phyloP scores from a whole-genome alignment of 2,329 filamentous ascomycete species.

The Arthrobotrys musiformis region DNA sequence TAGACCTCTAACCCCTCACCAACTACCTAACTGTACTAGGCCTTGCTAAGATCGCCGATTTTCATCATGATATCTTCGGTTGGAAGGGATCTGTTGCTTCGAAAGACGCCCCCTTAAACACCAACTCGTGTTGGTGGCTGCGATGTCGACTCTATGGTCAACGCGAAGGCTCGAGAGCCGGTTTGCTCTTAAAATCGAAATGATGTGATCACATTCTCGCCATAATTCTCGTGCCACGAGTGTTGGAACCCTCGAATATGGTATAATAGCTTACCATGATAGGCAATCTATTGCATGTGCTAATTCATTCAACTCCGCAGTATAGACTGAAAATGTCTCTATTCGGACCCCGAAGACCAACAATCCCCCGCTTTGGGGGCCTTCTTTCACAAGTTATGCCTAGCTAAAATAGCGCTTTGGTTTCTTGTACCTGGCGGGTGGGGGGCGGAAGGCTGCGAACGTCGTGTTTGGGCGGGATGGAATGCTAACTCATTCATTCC shows the following conservation, averaged over 20 bases:
- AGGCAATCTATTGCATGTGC: constrained; percentile 9
- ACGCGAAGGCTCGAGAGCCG: neutral
- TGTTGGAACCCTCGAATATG: neutral
- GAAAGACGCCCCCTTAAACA: neutral
- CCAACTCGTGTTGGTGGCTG: neutral
- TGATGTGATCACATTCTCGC: constrained; percentile 14
- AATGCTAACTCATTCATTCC: constrained; percentile 54
- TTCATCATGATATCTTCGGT: neutral
- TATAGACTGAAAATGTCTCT: constrained; percentile 20
- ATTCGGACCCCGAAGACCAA: constrained; percentile 4
- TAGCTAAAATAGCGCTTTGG: constrained; percentile 11
- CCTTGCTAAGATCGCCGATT: neutral
- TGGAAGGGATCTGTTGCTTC: neutral
- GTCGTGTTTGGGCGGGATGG: constrained; percentile 28
- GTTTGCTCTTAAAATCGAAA: constrained; percentile 35
- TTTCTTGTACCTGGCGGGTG: constrained; percentile 39
- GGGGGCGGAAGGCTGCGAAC: constrained; percentile 33
- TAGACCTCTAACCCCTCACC: constrained; percentile 3
- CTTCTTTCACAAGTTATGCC: constrained; percentile 6
- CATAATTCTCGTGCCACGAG: constrained; percentile 17
- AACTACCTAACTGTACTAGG: neutral
- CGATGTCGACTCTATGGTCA: neutral
- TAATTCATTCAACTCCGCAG: constrained; percentile 3
- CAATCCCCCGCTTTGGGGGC: constrained; percentile 1
- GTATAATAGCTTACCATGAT: neutral